Evolutionary conservation across 2,329 filamentous ascomycete species (phyloP), one percentile per base, ranked within the genome.

Genomic region (Harringtonia aguacate): DNA sequence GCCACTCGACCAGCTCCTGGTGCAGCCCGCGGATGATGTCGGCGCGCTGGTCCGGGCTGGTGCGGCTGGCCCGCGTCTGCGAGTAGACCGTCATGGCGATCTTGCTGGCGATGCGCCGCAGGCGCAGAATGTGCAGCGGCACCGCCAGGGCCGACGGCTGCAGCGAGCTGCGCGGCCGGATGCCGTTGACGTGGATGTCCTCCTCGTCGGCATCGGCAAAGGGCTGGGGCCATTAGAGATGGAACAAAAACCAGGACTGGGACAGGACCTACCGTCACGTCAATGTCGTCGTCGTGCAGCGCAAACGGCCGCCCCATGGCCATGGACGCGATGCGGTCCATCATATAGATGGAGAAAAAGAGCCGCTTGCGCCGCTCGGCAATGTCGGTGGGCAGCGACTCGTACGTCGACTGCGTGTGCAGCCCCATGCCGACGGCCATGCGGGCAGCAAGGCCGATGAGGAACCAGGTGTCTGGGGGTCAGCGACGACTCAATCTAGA

Each of bases 281-380:
- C 64, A 8, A 70, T 64, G 44, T 70, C 66, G 33, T 68, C 64
- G 36, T 69, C 67, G 20, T 67, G 64, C 4, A 70, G 56, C 3
- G 65, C 66, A 49, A 68, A 69, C 0, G 67, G 66, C 1, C 67
- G 57, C 1, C 67, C 67, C 2, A 70, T 50, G 3, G 66, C 61
- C 24, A 64, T 60, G 7, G 66, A 69, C 6, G 68, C 66, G 2
- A 69, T 59, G 2, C 61, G 62, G 52, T 70, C 67, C 67, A 70
- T 69, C 66, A 70, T 69, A 39, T 70, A 70, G 5, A 70, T 55
- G 1, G 63, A 68, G 35, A 65, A 69, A 51, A 70, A 69, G 1
- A 69, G 48, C 3, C 67, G 58, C 39, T 68, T 69, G 8, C 63
- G 58, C 31, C 59, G 55, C 41, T 68, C 54, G 4, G 52, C 53